Percentiles rank a stretch among this genome's conserved stretches.
phyloP scores from a whole-genome alignment of 2,329 filamentous ascomycete genomes.

The Pseudogymnoascus sp. region DNA sequence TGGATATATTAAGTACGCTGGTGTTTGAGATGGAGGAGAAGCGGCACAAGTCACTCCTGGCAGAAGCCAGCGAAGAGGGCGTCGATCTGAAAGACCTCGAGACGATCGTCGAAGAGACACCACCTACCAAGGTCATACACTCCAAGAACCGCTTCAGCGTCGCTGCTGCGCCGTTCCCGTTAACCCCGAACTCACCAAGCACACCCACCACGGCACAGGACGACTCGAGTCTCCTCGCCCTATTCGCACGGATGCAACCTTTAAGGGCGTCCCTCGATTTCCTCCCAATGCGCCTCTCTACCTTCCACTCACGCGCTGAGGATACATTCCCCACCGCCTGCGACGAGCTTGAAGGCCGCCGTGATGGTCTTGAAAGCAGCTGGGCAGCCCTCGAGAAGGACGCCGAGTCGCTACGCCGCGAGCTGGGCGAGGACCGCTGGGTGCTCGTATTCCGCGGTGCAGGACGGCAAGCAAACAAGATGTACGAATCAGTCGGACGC shows the following conservation, averaged over 20 bases:
- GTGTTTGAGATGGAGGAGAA: conserved; percentile 99
- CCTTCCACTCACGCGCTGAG: conserved; percentile 72
- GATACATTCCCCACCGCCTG: conserved; percentile 81
- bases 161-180: conserved; percentile 49
- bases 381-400: conserved; percentile 87
- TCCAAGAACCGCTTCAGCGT: conserved; percentile 58
- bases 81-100: conserved; percentile 82
- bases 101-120: conserved; percentile 85
- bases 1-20: conserved; percentile 67
- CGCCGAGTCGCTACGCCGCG: conserved; percentile 78
- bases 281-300: conserved; percentile 83
- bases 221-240: conserved; percentile 75
- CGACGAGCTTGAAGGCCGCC: conserved; percentile 72
- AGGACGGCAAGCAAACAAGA: conserved; percentile 84
- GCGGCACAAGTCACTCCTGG: conserved; percentile 68
- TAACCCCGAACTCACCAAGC: conserved; percentile 52
- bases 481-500: conserved; percentile 90
- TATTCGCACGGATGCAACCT: conserved; percentile 94
- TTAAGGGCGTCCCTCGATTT: conserved; percentile 90
- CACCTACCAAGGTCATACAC: conserved; percentile 43
- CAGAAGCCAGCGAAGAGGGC: conserved; percentile 50
- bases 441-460: conserved; percentile 91
- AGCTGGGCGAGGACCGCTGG: conserved; percentile 93
- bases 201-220: conserved; percentile 57
- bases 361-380: conserved; percentile 65